Evolutionary conservation across 345 rosid species (phyloP), one percentile per base, ranked within the genome.

Genomic region (Hibiscus syriacus): DNA sequence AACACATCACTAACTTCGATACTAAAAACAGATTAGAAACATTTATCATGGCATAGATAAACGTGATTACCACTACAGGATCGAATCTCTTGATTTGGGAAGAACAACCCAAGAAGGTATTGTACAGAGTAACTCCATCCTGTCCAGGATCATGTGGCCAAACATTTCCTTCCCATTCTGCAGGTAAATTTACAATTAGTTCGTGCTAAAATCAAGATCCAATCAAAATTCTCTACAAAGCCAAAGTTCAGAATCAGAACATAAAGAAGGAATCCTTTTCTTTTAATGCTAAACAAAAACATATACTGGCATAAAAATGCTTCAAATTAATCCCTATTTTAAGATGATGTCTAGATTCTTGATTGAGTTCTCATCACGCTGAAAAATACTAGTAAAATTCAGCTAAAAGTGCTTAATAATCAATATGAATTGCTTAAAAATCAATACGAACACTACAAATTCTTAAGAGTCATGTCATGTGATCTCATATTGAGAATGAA

Each of bases 111-210:
- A 95, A 0, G 97, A 84, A n/a, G 99, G 99, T 76, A 95, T 79
- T 0, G 87, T 88, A 86, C 85, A 69, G 94, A 92, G 77, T 91
- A 95, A 83, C 98, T 92, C 99, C 99, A 95, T 69, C 99, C 98
- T 0, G 92, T 81, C 67, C 75, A 69, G 81, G 90, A 79, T 90
- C 99, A 66, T 90, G 99, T 0, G 99, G 97, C 98, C 98, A 92
- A n/a, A 83, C 74, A 17, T 95, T 55, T 85, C 87, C 76, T 80
- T 83, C 59, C 97, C 99, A 68, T 70, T 86, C 99, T 95, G 95
- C 90, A 83, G n/a, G 41, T 23, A 59, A 4, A 53, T 16, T 29
- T 71, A 25, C 46, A 12, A 32, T 23, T 13, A 46, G 34, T 16
- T 22, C 11, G 27, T 20, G 20, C 25, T 45, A 45, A 45, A 45